A percentile compares a stretch with the other conserved stretches of the same genome.
phyloP scores from a whole-genome alignment of 2,329 filamentous ascomycete genomes.

The Whalleya microplaca region DNA sequence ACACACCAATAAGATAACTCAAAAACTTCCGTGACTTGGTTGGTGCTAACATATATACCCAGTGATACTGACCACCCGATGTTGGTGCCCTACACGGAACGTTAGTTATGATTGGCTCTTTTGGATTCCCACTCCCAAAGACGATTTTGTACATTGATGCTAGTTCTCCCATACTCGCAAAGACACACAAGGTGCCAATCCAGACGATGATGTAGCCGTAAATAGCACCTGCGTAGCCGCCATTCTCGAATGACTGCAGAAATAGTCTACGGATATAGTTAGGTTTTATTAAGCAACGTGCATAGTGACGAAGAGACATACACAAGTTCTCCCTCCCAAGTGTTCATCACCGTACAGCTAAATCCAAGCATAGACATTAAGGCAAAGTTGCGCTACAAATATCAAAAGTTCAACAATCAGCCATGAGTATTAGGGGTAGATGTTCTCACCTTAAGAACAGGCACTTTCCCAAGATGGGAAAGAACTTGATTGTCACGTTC shows the following conservation, averaged over 20 bases:
- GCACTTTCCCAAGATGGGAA: too few relatives aligned
- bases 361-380: constrained; percentile 31
- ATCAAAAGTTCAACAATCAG: too few relatives aligned
- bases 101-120: too few relatives aligned
- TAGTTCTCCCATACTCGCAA: constrained; percentile 50
- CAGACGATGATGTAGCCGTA: constrained; percentile 58
- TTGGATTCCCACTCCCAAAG: too few relatives aligned
- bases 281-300: too few relatives aligned
- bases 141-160: too few relatives aligned
- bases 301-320: constrained; percentile 18
- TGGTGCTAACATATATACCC: constrained; percentile 33
- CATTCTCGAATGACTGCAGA: too few relatives aligned
- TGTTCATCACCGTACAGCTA: constrained; percentile 31
- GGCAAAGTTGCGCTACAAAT: constrained; percentile 28
- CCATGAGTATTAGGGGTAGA: constrained; percentile 21
- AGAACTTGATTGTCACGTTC: too few relatives aligned
- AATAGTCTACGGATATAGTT: too few relatives aligned
- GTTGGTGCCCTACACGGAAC: too few relatives aligned
- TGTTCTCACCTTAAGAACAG: constrained; percentile 5
- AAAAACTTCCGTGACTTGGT: constrained; percentile 21
- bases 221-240: constrained; percentile 48
- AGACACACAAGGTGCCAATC: constrained; percentile 49
- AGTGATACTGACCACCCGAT: constrained; percentile 31
- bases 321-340: constrained; percentile 30
- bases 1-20: constrained; percentile 28